Conservation (phyloP, 2,329 filamentous ascomycete genomes). For the Epichloe coenophiala region DNA sequence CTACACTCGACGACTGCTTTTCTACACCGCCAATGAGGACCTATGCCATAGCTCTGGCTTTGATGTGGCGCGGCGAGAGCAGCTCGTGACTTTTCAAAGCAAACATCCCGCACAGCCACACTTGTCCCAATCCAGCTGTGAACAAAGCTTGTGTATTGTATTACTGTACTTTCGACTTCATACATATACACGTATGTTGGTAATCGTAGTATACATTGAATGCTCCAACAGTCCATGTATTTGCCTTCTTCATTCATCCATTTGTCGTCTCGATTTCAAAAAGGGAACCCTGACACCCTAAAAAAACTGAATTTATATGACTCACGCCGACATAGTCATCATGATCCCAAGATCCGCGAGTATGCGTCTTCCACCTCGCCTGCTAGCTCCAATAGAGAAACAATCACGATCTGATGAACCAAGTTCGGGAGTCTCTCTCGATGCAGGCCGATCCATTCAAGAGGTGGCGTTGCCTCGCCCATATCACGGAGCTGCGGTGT, state of each 20-base stretch:
- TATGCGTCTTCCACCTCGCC: slow-evolving; percentile 98
- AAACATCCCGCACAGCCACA: neutral
- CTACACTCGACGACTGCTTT: neutral
- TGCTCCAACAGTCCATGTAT: too few species aligned
- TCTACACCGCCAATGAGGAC: neutral
- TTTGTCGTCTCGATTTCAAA: neutral
- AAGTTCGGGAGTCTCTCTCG: slow-evolving; percentile 82
- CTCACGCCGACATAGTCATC: slow-evolving; percentile 21
- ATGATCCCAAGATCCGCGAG: slow-evolving; percentile 71
- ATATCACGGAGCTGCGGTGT: slow-evolving; percentile 93
- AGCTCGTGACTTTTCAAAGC: neutral
- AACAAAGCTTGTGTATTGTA: too few species aligned
- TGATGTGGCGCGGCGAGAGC: neutral
- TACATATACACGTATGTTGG: neutral
- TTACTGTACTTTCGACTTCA: too few species aligned
- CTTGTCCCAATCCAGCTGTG: too few species aligned
- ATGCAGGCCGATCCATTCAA: slow-evolving; percentile 94
- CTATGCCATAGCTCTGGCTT: neutral
- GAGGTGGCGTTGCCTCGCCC: slow-evolving; percentile 92
- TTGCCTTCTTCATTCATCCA: neutral
- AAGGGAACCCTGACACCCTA: too few species aligned
- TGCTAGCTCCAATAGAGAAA: slow-evolving; percentile 77
- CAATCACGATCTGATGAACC: slow-evolving; percentile 96
- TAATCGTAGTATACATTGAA: neutral
- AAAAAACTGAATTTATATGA: neutral